Base-by-base conservation (phyloP, 2,329 filamentous ascomycete genomes). In the Akanthomyces lecanii region DNA sequence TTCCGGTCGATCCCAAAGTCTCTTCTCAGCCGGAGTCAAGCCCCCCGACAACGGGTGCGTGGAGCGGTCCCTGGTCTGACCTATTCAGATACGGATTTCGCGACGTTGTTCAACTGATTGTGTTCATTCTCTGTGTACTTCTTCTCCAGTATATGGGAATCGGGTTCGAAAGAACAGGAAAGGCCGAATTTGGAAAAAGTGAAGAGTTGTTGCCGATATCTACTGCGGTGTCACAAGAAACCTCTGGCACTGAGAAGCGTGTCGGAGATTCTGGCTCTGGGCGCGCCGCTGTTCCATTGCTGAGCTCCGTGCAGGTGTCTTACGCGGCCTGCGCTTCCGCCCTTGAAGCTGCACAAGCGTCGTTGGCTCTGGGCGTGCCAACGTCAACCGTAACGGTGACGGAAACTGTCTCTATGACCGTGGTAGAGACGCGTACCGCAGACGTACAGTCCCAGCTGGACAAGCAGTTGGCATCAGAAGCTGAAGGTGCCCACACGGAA, bases 321-420 rank as follows among this genome's bases (percentile, higher is more conserved):
- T 72, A 68, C 42, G 67, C 65, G 5, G 65, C 66, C 12, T 69
- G 67, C 48, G 66, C 68, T 7, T 51, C 63, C 30, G 61, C 62
- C 54, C 65, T 62, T n/a, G 63, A 75, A 71, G 1, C 28, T 60
- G 64, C 56, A 18, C 48, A 66, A 23, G 61, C 54, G 11, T 65
- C 59, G 18, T 42, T 57, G 25, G 56, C 54, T 36, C 36, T 50
- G 3, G 51, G 38, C 5, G 36, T 56, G 33, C 10, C 60, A 33
- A 53, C 60, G 8, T 48, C 60, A 25, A 79, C 75, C 7, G 69
- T 73, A 2, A 76, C 72, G 1, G 68, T 73, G 58, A 71, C 73
- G 28, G 71, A 72, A 21, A 73, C 71, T 36, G 66, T 72, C 5
- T 71, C 70, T 8, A 69, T 69, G 44, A 71, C 70, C 11, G 48